Base-by-base conservation (phyloP, 139 green algal species). In the Closterium sp. region DNA sequence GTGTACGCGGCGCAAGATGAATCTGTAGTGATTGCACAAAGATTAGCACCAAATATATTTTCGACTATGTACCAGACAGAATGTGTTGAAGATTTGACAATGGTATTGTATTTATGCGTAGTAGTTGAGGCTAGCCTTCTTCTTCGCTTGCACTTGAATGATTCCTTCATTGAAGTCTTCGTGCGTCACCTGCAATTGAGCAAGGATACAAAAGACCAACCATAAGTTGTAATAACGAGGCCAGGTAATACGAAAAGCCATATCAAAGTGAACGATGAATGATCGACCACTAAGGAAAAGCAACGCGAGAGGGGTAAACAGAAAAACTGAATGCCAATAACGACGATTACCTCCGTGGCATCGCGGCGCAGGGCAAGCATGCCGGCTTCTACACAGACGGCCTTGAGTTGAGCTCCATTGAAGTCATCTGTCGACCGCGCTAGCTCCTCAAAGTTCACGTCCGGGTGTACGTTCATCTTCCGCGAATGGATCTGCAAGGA, bases 151-250 rank as follows among this genome's bases (percentile, higher is more conserved):
- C 85, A 99, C 98, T 90, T 97, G 95, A 25, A 97, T 96, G 91
- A 99, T 99, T 89, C 97, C 98, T 93, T 99, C 98, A 92, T 98
- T 97, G 92, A 99, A 99, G 94, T 99, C 98, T 94, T 99, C 98
- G 91, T 99, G 98, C 30, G 95, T 97, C 8, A 99, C 92, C 91
- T 93, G 91, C 85, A 89, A 86, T 2, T 55, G 25, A 85, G 3
- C 4, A 12, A 23, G 25, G 16, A 23, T 3, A 1, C 6, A 85
- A 8, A 31, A 85, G 10, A 69, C 43, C 9, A n/a, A n/a, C n/a
- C 9, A 69, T 2, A 25, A 25, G 10, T 69, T 69, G 23, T 12
- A 12, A 25, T 25, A 4, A 69, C 43, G 2, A 5, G 43, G 0
- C 43, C 43, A 25, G 10, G 2, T 2, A 69, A 69, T n/a, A 69